Evolutionary conservation across 306 rosid genomes (phyloP).

Genomic region (Quercus aquifolioides): DNA sequence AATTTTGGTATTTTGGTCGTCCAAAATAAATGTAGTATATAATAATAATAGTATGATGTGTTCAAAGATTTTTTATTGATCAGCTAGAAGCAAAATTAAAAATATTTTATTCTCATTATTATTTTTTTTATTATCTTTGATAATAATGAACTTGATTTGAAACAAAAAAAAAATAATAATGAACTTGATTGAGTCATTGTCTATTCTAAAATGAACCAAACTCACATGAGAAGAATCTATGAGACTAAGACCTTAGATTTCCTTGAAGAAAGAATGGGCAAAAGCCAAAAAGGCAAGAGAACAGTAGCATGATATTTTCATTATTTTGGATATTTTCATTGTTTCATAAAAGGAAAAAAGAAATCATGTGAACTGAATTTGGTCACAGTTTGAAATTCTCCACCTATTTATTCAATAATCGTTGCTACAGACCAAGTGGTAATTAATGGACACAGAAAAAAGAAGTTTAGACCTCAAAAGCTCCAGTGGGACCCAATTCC

Average conservation of each 20-base stretch:
- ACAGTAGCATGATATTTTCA: not conserved
- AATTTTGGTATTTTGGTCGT: conserved; percentile 5
- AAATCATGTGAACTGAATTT: conserved; percentile 51
- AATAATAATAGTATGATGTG: not conserved
- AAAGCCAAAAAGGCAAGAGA: not conserved
- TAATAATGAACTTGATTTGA: too few relatives aligned
- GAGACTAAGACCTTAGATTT: conserved; percentile 32
- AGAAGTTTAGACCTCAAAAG: conserved; percentile 23
- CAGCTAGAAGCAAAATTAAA: not conserved
- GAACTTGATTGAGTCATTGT: conserved; percentile 17
- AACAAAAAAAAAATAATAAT: too few relatives aligned
- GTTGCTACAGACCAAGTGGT: conserved; percentile 38
- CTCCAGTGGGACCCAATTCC: conserved; percentile 48
- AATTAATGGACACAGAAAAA: conserved; percentile 27
- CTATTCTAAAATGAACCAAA: conserved; percentile 16
- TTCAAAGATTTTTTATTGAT: not conserved
- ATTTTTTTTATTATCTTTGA: not conserved
- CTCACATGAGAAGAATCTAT: conserved; percentile 60
- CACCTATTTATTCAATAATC: conserved; percentile 25
- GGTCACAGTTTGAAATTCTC: conserved; percentile 34
- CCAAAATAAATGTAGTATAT: not conserved
- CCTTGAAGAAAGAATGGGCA: conserved; percentile 13
- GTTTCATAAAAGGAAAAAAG: not conserved
- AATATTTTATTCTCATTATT: not conserved
- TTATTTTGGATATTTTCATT: conserved; percentile 15